Evolutionary conservation across 2,329 filamentous ascomycete genomes (phyloP), one percentile per base, ranked within the genome.

Genomic region (Fusarium irregulare): DNA sequence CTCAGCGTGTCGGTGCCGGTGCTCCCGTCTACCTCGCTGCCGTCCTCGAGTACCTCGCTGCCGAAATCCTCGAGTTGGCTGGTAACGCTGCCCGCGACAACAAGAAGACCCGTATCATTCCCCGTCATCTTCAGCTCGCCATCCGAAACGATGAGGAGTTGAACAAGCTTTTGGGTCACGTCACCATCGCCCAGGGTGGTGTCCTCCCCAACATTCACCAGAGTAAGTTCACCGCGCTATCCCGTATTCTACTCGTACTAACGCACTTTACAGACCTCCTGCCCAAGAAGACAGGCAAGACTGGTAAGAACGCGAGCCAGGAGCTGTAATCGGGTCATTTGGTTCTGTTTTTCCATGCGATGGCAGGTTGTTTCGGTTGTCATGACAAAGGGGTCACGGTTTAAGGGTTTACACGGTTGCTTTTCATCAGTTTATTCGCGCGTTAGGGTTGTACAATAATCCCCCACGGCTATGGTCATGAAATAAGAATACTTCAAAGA

Each of bases 61-160:
- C 96, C 75, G 96, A 99, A 88, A 98, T 99, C 77, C 94, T 99
- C 80, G 96, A 99, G 86, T 87, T 99, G 86, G 96, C 96, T 83
- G 96, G 96, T 78, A 99, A 99, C 84, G 96, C 96, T 78, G 96
- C 96, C 72, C 95, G 96, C 78, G 96, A 99, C 87, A 98, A 98
- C 91, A 99, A 99, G 93, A 98, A 98, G 92, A 99, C 95, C 73
- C 94, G 96, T 92, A 99, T 99, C 87, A 99, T 98, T 68, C 96
- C 96, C 74, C 94, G 96, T 84, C 96, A 99, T 85, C 90, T 99
- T 49, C 96, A 99, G 88, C 93, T 99, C 77, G 96, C 96, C 85
- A 99, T 99, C 87, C 92, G 96, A 80, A 98, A 98, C 87, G 95
- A 98, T 84, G 95, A 98, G 89, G 96, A 99, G 86, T 84, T 98